These are phyloP conservation scores for Tetrastigma voinierianum DNA, from an alignment of 164 flowering plant genomes.

Conservation along the genomic window DNA sequence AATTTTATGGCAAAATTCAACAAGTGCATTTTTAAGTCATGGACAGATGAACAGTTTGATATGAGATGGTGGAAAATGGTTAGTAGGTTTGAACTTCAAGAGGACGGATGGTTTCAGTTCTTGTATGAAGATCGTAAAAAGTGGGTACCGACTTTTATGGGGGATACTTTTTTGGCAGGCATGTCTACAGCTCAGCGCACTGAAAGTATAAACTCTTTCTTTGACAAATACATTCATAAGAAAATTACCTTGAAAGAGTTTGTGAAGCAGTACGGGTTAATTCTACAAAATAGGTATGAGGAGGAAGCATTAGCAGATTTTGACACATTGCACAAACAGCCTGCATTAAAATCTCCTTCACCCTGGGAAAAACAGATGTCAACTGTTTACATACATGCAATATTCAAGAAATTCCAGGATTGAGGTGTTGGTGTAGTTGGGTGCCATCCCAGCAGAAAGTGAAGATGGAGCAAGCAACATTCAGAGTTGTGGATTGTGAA, in stretches of 20 bases:
- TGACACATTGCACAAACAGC: conserved; percentile 76
- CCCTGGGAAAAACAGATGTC: conserved; percentile 91
- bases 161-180: conserved; percentile 59
- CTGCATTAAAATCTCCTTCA: conserved; percentile 74
- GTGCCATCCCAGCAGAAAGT: conserved; percentile 54
- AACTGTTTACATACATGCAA: conserved; percentile 65
- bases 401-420: conserved; percentile 79
- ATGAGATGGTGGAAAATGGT: conserved; percentile 65
- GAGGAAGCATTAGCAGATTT: conserved; percentile 81
- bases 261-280: conserved; percentile 56
- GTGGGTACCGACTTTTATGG: conserved; percentile 60
- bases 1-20: conserved; percentile 45
- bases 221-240: conserved; percentile 73
- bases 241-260: conserved; percentile 66
- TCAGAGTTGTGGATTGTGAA: conserved; percentile 72
- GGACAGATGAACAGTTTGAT: conserved; percentile 57
- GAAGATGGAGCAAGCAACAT: conserved; percentile 44
- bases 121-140: conserved; percentile 49
- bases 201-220: conserved; percentile 62
- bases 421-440: conserved; percentile 77
- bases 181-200: conserved; percentile 65
- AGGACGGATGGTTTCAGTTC: conserved; percentile 43
- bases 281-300: conserved; percentile 66
- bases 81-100: conserved; percentile 51
- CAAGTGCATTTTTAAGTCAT: conserved; percentile 52